Base-by-base conservation (phyloP, 2,329 filamentous ascomycete species). In the Pseudogymnoascus sp. region DNA sequence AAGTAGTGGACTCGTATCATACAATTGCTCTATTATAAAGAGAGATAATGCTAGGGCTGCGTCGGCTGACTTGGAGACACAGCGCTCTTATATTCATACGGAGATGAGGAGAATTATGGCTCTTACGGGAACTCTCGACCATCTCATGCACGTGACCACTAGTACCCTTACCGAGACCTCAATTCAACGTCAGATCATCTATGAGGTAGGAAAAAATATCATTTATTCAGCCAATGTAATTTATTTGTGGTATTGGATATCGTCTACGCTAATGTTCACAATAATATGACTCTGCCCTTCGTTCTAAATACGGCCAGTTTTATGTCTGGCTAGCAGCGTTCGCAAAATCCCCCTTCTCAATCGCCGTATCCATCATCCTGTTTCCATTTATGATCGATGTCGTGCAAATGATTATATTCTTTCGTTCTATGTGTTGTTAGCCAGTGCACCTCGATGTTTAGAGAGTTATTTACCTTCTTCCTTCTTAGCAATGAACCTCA, bases 301-400 rank as follows among this genome's bases (percentile, higher is more conserved):
- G 36, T 45, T 60, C 48, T 55, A 55, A 33, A 33, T 33, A 15
- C 36, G 59, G 2, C 59, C 58, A 33, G 36, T 18, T 55, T 42
- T 1, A 60, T 21, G 13, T 29, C 4, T 31, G 39, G 29, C 60
- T 65, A 33, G 62, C 63, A 55, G 48, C 48, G 48, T 72, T 72
- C 42, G 79, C 80, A 73, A 87, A 89, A 27, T 81, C 83, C 55
- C 78, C 80, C 71, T 81, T 88, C 78, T 94, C 90, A 68, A 93
- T 87, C 62, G 89, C 91, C 55, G 87, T 86, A 58, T 90, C 88
- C 82, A 99, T 92, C 77, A 97, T 90, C 70, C 82, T 86, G 74
- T 93, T 90, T 29, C 95, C 94, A 76, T 86, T 96, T 64, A 97
- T 85, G 42, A 99, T 87, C 61, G 89, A 90, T 13, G 94, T 99